Base-by-base conservation (phyloP, 768 basidiomycete genomes). In the Suillus occidentalis region DNA sequence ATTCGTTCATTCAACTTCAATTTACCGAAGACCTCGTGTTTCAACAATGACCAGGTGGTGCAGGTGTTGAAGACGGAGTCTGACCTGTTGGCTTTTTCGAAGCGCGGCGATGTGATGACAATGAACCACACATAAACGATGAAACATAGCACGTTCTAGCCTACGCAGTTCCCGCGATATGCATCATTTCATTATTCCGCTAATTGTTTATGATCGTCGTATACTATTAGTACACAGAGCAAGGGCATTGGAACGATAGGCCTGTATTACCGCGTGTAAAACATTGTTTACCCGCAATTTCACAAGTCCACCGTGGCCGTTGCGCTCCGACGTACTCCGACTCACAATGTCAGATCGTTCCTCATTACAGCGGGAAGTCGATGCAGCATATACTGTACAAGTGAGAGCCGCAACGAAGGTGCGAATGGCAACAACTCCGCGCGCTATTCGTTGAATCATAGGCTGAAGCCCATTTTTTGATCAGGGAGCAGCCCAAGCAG, bases 321-420 rank as follows among this genome's bases (percentile, higher is more conserved):
- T 58, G 22, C 22, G 37, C 16, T 42, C 58, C 58, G 58, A 59
- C 39, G 39, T 20, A 28, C 58, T 28, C 40, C 39, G 39, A 40
- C 2, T 4, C 31, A 57, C 49, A 66, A 77, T 77, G 75, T 67
- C 73, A 39, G 66, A 67, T 63, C 79, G 79, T 67, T 75, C 78
- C 61, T 83, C 81, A 65, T 79, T 83, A 43, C 79, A 80, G 60
- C 81, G 85, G 72, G 85, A 87, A 65, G 81, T 84, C 58, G 82
- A 89, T 25, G 78, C 77, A 69, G 89, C 89, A 40, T 83, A 89
- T 65, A 75, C 77, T 52, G 68, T 90, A 22, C 89, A 90, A 71
- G 79, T 83, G n/a, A 80, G 74, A 65, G 87, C 87, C 60, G 89
- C 82, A 9, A 77, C 85, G 61, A 77, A 83, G 75, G 88, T 88